A percentile compares a stretch with the other conserved stretches of the same genome.
Conservation (phyloP, 148 eudicot genomes). For the Dianthus caryophyllus region DNA sequence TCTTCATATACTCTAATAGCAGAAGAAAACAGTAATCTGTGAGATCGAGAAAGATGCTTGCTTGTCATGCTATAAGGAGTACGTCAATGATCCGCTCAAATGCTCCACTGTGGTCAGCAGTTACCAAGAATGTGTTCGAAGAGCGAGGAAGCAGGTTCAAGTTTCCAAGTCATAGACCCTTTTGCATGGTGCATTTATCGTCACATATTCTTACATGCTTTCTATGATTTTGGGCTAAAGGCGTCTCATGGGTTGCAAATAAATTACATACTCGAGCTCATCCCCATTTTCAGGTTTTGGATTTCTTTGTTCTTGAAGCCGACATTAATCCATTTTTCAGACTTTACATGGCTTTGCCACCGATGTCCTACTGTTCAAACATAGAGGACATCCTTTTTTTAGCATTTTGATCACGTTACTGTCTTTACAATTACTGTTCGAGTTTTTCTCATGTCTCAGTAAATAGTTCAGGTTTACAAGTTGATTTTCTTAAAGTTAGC, state of each 20-base stretch:
- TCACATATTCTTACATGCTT: constrained; percentile 1
- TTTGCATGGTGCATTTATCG: not conserved
- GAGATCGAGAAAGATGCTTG: constrained; percentile 60
- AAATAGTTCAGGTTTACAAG: too few relatives aligned
- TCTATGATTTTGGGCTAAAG: constrained; percentile 1
- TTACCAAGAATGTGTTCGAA: constrained; percentile 65
- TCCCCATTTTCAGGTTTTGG: not conserved
- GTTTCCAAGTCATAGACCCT: constrained; percentile 6
- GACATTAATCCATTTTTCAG: not conserved
- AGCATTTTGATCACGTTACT: too few relatives aligned
- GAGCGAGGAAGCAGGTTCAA: constrained; percentile 44
- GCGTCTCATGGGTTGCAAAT: not conserved
- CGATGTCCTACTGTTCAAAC: too few relatives aligned
- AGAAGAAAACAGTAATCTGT: constrained; percentile 56
- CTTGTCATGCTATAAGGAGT: constrained; percentile 66
- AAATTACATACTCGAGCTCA: not conserved
- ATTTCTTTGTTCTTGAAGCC: constrained; percentile 11
- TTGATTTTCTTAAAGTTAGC: too few relatives aligned
- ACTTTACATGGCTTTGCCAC: too few relatives aligned
- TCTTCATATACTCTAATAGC: too few relatives aligned
- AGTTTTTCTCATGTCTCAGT: too few relatives aligned
- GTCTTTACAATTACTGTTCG: too few relatives aligned
- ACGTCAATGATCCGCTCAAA: constrained; percentile 57
- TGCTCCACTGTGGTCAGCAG: constrained; percentile 54
- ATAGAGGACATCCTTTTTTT: too few relatives aligned